These are phyloP conservation scores for Gossypium arboreum DNA, from an alignment of 345 rosid genomes.

Conservation along the genomic window DNA sequence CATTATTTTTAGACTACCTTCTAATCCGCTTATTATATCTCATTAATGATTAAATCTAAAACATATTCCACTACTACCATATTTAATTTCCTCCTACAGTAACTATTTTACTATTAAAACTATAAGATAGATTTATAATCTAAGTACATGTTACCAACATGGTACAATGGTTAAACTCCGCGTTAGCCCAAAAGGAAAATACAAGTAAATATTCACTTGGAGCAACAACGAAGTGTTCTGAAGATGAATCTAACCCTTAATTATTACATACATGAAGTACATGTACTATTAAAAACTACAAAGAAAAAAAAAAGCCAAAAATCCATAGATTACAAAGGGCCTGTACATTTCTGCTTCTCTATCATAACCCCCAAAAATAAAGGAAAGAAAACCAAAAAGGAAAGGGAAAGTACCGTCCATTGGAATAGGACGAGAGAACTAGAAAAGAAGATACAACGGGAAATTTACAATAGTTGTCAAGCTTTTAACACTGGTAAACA, in stretches of 20 bases:
- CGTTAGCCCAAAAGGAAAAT: neutral
- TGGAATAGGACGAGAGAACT: slow-evolving; percentile 17
- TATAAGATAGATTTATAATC: no score
- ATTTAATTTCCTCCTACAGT: no score
- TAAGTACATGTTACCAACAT: no score
- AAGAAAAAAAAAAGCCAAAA: slow-evolving; percentile 15
- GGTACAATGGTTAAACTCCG: no score
- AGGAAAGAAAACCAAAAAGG: neutral
- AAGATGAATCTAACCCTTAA: neutral
- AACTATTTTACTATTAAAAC: no score
- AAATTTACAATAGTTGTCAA: slow-evolving; percentile 40
- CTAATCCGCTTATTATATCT: no score
- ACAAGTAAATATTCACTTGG: neutral
- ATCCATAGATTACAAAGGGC: slow-evolving; percentile 40
- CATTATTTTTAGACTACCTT: no score
- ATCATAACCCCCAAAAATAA: slow-evolving; percentile 20
- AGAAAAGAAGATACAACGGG: slow-evolving; percentile 36
- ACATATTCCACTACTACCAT: no score
- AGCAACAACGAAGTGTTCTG: neutral
- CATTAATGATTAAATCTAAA: no score
- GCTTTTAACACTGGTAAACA: slow-evolving; percentile 42
- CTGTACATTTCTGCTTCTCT: slow-evolving; percentile 61
- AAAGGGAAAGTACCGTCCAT: slow-evolving; percentile 22
- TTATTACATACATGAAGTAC: slow-evolving; percentile 14
- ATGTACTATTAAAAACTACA: slow-evolving; percentile 16